phyloP scores from a whole-genome alignment of 352 stramenopile genomes.

The Globisporangium polare region DNA sequence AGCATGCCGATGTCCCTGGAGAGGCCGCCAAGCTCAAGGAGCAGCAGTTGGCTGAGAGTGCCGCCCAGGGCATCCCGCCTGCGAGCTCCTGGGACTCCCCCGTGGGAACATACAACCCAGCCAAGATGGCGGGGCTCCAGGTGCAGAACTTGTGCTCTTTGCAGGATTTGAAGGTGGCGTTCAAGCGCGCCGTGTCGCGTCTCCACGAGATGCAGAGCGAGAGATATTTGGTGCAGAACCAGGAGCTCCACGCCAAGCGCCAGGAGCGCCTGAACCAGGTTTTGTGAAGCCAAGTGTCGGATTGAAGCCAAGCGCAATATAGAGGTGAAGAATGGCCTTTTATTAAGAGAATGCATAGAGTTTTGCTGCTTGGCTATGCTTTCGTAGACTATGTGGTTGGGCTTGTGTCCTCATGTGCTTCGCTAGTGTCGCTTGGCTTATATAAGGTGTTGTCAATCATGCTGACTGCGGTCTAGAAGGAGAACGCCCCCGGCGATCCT shows the following conservation, averaged over 20 bases:
- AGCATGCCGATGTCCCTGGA: constrained; percentile 14
- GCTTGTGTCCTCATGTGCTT: neutral
- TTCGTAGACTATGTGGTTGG: neutral
- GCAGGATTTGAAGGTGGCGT: constrained; percentile 72
- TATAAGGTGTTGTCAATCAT: neutral
- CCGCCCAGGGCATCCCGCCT: constrained; percentile 43
- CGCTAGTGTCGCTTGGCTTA: neutral
- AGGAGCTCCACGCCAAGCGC: constrained; percentile 19
- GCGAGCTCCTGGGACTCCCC: constrained; percentile 68
- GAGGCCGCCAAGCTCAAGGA: constrained; percentile 42
- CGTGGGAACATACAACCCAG: constrained; percentile 48
- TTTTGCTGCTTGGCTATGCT: constrained; percentile 1
- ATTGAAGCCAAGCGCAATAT: neutral
- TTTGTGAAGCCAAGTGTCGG: constrained; percentile 1
- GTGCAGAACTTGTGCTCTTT: constrained; percentile 63
- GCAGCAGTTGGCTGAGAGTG: constrained; percentile 18
- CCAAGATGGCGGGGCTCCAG: constrained; percentile 53
- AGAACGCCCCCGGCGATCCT: neutral
- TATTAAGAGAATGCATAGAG: neutral
- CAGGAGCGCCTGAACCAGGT: constrained; percentile 26
- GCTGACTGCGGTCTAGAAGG: neutral
- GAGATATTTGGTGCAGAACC: constrained; percentile 59
- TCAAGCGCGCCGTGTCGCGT: constrained; percentile 74
- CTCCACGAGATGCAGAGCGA: constrained; percentile 85
- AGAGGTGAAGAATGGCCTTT: neutral